Base-by-base conservation (phyloP, 352 stramenopile species). In the Pythium scleroteichum region DNA sequence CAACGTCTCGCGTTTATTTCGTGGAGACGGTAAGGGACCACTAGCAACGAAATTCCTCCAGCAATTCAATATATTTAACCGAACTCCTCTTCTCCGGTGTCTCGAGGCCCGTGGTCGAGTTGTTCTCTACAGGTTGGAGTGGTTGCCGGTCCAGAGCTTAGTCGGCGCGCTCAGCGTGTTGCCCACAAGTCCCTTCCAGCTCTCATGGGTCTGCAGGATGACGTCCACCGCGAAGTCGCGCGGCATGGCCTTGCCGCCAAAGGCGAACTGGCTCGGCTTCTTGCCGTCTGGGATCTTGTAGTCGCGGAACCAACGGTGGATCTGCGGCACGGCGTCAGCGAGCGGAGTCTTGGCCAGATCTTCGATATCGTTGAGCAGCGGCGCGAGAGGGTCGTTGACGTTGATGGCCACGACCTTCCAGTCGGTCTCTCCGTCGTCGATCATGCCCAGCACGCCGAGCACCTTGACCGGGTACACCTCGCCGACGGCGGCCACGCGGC, bases 221-320 rank as follows among this genome's bases (percentile, higher is more conserved):
- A 98, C 83, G 16, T 97, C 77, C 22, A 97, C 73, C 12, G 94
- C 89, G 68, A 97, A 97, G 22, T 92, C 81, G 17, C 67, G 74
- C 9, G 81, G 53, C 64, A 88, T 91, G 59, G 86, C 96, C 64
- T 97, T 85, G 40, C 98, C 97, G 53, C 98, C 92, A 59, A 99
- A 99, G 52, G 97, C 97, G 76, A 99, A 99, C 47, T 87, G 84
- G 78, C 99, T 99, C 17, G 98, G 81, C 14, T 96, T 96, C 83
- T 99, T 99, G 53, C 98, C 97, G 78, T 99, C 97, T 17, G 98
- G 97, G 58, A 98, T 99, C 82, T 99, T 99, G 86, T 99, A 99
- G 94, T 98, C 98, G 48, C 97, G 83, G 82, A 99, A 99, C 97
- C 97, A 99, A 71, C 95, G 91, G 63, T 96, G 82, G 50, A 91